These are phyloP conservation scores for Byssothecium circinans DNA, from an alignment of 2,329 filamentous ascomycete genomes.

Conservation along the genomic window DNA sequence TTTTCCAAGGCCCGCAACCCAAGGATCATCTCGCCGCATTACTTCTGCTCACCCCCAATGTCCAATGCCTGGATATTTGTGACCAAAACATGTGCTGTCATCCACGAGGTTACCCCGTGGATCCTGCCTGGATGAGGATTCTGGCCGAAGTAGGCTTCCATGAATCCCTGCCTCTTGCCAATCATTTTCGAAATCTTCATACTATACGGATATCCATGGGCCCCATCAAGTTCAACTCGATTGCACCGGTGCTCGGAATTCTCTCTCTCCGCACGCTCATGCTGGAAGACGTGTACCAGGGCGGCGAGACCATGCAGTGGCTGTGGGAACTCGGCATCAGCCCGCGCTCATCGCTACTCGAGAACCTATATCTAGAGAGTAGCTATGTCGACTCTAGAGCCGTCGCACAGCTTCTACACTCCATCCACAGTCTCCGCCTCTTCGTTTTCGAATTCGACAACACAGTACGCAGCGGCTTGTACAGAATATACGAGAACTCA, in stretches of 20 bases:
- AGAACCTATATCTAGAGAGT: slow-evolving; percentile 4
- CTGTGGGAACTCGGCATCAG: not conserved
- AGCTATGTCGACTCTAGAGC: slow-evolving; percentile 2
- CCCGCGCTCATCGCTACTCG: not conserved
- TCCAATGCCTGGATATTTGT: slow-evolving; percentile 2
- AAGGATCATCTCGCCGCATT: slow-evolving; percentile 3
- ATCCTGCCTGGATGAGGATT: slow-evolving; percentile 1
- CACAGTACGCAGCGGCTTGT: too few relatives aligned
- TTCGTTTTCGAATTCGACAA: slow-evolving; percentile 4
- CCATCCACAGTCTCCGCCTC: not conserved
- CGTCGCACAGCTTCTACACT: slow-evolving; percentile 1
- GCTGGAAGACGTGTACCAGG: slow-evolving; percentile 1
- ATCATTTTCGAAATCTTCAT: slow-evolving; percentile 8
- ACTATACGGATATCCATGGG: slow-evolving; percentile 1
- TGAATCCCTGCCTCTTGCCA: slow-evolving; percentile 1
- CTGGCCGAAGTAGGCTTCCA: slow-evolving; percentile 2
- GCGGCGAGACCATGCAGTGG: not conserved
- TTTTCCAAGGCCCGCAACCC: not conserved
- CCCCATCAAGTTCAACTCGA: not conserved
- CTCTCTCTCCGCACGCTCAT: not conserved
- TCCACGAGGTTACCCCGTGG: not conserved
- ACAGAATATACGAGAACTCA: too few relatives aligned
- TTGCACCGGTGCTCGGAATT: slow-evolving; percentile 3
- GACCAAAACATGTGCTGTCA: too few relatives aligned
- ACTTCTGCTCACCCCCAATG: slow-evolving; percentile 6